Evolutionary conservation across 108 stramenopile species (phyloP).

Genomic region (Conticribra weissflogii): DNA sequence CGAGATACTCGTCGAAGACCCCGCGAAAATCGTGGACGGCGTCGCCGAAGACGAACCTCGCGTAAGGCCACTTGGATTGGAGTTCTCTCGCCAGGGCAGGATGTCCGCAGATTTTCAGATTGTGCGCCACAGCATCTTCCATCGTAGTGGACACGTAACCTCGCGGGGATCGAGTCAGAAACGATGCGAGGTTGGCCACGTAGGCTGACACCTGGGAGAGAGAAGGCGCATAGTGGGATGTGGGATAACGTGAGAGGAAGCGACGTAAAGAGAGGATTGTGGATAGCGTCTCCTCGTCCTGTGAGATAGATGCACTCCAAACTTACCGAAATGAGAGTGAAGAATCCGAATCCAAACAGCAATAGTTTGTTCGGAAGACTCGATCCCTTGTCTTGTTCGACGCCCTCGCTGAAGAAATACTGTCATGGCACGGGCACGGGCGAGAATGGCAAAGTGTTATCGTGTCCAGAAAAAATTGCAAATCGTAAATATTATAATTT

Average conservation of each 20-base stretch:
- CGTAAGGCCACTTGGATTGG: conserved; percentile 16
- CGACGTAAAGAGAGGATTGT: no score
- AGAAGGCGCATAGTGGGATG: background rate
- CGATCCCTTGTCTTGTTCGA: conserved; percentile 3
- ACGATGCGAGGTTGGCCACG: conserved; percentile 3
- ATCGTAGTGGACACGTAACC: conserved; percentile 11
- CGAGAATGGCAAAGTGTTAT: background rate
- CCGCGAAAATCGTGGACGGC: conserved; percentile 12
- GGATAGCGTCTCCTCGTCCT: no score
- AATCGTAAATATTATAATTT: no score
- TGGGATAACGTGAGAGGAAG: no score
- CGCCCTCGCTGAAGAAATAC: conserved; percentile 4
- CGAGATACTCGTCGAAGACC: conserved; percentile 23
- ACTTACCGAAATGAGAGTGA: conserved; percentile 1
- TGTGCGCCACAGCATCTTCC: background rate
- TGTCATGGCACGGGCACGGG: background rate
- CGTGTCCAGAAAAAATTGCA: no score
- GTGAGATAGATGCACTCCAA: no score
- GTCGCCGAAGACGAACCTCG: conserved; percentile 10
- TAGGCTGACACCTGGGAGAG: background rate
- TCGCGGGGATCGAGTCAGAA: background rate
- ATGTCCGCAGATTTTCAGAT: background rate
- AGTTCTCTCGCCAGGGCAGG: background rate
- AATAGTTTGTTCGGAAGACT: background rate
- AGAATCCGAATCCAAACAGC: conserved; percentile 7